phyloP scores from a whole-genome alignment of 495 filamentous ascomycete species.

The Friedmanniomyces simplex region DNA sequence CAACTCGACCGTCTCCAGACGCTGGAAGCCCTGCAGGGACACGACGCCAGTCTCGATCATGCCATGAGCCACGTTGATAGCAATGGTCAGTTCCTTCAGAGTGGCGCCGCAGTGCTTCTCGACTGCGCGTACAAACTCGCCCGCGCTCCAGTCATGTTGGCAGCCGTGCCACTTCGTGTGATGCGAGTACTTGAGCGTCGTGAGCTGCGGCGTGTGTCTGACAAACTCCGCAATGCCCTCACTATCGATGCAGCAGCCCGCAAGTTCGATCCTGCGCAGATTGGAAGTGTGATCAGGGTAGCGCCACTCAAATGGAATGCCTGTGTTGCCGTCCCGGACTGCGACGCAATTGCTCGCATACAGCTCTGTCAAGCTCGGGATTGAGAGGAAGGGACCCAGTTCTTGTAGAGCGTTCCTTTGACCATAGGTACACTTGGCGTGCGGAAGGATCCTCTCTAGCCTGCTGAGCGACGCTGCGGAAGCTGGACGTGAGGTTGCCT shows the following conservation, averaged over 20 bases:
- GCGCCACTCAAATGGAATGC: neutral
- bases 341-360: neutral
- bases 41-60: constrained; percentile 27
- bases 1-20: constrained; percentile 27
- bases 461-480: neutral
- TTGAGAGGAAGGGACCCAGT: neutral
- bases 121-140: constrained; percentile 31
- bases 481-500: neutral
- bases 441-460: neutral
- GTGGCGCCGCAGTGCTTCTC: constrained; percentile 29
- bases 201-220: constrained; percentile 28
- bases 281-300: neutral
- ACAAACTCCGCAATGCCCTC: constrained; percentile 32
- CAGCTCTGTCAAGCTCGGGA: neutral
- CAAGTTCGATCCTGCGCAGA: constrained; percentile 11
- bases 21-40: constrained; percentile 30
- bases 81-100: constrained; percentile 29
- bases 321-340: neutral
- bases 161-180: constrained; percentile 15
- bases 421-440: neutral
- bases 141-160: constrained; percentile 30
- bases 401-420: neutral
- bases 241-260: constrained; percentile 27
- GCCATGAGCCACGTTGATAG: constrained; percentile 23
- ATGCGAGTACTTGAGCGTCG: constrained; percentile 29